Percentiles rank a stretch among this genome's conserved stretches.
Conservation (phyloP, 441 rosid genomes). For the Mallotus repandus region DNA sequence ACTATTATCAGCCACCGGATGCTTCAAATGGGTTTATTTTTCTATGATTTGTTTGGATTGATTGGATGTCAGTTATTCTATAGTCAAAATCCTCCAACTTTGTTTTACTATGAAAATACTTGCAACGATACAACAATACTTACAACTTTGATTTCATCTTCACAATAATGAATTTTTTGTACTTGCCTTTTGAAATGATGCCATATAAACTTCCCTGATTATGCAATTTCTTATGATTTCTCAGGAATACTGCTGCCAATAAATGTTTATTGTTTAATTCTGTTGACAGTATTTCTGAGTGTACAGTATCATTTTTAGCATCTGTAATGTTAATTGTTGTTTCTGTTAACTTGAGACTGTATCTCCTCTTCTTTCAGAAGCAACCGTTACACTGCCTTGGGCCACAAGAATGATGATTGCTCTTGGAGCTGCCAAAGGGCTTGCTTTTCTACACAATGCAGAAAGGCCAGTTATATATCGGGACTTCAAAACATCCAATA, state of each 20-base stretch:
- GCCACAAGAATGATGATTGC: conserved; percentile 97
- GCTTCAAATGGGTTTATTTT: background rate
- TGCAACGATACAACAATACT: background rate
- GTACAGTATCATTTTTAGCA: background rate
- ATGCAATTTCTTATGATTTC: conserved; percentile 8
- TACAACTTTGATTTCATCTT: background rate
- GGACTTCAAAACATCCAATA: conserved; percentile 97
- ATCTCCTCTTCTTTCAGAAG: conserved; percentile 55
- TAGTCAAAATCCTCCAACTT: background rate
- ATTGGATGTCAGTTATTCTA: background rate
- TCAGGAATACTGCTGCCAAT: conserved; percentile 1
- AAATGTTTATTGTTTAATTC: background rate
- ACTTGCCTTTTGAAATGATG: background rate
- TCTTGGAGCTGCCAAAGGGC: conserved; percentile 98
- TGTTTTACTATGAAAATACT: background rate
- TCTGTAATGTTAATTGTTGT: background rate
- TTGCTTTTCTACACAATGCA: conserved; percentile 96
- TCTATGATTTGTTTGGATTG: background rate
- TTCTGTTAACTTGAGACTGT: conserved; percentile 25
- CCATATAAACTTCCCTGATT: background rate
- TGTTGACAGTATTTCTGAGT: background rate
- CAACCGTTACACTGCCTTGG: conserved; percentile 78
- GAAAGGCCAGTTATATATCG: conserved; percentile 95
- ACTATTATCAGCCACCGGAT: background rate
- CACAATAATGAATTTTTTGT: background rate